phyloP scores from a whole-genome alignment of 2,329 filamentous ascomycete species.

The Niveomyces coronatus region DNA sequence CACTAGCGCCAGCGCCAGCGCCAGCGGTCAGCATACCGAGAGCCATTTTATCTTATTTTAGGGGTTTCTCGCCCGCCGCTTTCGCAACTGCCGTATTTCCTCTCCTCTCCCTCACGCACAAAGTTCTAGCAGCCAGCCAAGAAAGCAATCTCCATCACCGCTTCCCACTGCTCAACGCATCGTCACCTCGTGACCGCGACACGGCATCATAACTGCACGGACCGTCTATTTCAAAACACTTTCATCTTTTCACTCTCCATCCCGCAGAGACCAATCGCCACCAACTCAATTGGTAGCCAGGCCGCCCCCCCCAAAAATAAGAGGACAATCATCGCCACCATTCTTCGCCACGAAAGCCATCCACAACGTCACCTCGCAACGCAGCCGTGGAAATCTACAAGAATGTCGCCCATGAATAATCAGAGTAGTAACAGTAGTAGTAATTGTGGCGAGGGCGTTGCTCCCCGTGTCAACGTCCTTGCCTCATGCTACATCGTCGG shows the following conservation, averaged over 20 bases:
- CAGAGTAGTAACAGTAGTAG: constrained; percentile 59
- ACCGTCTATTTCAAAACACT: neutral
- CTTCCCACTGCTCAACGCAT: constrained; percentile 3
- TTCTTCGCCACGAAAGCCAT: constrained; percentile 3
- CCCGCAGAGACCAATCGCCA: neutral
- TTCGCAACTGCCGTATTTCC: neutral
- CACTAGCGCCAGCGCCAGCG: neutral
- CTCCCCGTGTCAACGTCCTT: constrained; percentile 63
- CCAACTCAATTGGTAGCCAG: neutral
- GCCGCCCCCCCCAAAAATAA: no score
- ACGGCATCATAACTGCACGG: constrained; percentile 1
- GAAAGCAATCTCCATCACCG: neutral
- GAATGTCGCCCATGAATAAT: constrained; percentile 62
- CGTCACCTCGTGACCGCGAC: constrained; percentile 7
- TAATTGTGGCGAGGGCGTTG: constrained; percentile 64
- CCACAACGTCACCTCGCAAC: constrained; percentile 10
- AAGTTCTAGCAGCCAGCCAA: neutral
- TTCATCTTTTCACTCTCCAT: neutral
- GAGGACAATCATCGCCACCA: neutral
- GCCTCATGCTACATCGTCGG: constrained; percentile 88
- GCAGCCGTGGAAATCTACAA: constrained; percentile 12
- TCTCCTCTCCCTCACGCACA: neutral
- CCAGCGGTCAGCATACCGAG: constrained; percentile 5
- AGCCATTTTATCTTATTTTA: constrained; percentile 5
- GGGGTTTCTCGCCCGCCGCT: neutral